Evolutionary conservation across 768 basidiomycete genomes (phyloP).

Genomic region (Leccinum disarticulatum): DNA sequence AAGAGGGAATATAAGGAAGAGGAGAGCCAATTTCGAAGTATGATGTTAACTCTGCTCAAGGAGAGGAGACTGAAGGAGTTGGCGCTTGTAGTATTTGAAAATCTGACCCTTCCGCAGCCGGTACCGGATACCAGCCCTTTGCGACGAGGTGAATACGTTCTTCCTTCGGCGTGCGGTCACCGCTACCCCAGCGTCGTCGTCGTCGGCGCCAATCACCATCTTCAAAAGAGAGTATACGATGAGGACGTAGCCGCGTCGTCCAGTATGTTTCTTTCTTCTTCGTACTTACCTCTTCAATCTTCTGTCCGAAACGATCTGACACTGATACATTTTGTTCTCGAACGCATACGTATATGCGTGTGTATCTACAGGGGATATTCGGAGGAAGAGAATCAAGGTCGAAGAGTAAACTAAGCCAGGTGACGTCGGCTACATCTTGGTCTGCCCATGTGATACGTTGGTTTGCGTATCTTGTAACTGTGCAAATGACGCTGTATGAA

Average conservation of each 20-base stretch:
- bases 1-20: background rate
- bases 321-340: background rate
- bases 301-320: background rate
- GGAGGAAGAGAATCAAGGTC: constrained; percentile 19
- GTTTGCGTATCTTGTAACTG: too few relatives aligned
- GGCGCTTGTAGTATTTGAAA: too few relatives aligned
- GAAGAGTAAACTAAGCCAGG: constrained; percentile 9
- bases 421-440: background rate
- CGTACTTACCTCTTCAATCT: background rate
- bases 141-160: background rate
- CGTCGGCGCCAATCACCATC: background rate
- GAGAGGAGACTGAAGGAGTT: too few relatives aligned
- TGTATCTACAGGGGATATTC: background rate
- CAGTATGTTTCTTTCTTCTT: background rate
- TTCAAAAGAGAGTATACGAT: constrained; percentile 16
- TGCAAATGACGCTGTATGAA: too few relatives aligned
- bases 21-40: background rate
- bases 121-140: background rate
- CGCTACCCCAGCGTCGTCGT: background rate
- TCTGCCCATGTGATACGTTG: background rate
- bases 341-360: background rate
- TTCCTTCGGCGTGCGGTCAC: background rate
- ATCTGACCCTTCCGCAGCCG: background rate
- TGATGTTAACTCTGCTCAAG: too few relatives aligned
- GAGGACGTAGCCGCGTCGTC: background rate